Evolutionary conservation across 1,284 basidiomycete species (phyloP).

Genomic region (Cystobasidium slooffiae): DNA sequence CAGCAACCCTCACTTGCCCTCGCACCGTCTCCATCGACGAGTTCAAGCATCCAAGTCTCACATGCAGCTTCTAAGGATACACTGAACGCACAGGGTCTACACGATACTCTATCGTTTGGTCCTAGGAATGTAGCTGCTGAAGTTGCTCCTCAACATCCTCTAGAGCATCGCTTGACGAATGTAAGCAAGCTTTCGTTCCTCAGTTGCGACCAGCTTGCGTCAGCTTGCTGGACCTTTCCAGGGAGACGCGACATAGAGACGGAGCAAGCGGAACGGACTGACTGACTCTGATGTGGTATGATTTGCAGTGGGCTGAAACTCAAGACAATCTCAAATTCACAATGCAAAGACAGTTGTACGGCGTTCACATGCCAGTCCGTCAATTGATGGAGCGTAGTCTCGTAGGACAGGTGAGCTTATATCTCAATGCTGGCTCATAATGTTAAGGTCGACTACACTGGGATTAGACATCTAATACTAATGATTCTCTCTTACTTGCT

Average conservation of each 20-base stretch:
- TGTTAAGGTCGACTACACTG: not conserved
- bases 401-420: constrained; percentile 58
- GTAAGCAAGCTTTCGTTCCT: constrained; percentile 57
- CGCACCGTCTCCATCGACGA: constrained; percentile 63
- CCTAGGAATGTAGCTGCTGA: constrained; percentile 74
- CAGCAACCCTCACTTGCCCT: constrained; percentile 69
- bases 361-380: constrained; percentile 84
- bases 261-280: not conserved
- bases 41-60: constrained; percentile 65
- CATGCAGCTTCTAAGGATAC: constrained; percentile 68
- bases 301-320: constrained; percentile 84
- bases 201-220: constrained; percentile 20
- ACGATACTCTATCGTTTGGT: constrained; percentile 77
- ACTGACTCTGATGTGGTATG: not conserved
- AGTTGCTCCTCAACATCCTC: constrained; percentile 63
- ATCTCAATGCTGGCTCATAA: constrained; percentile 61
- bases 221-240: not conserved
- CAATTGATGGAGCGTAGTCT: constrained; percentile 92
- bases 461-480: not conserved
- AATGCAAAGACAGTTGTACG: constrained; percentile 81
- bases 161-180: constrained; percentile 70
- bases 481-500: not conserved
- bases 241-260: not conserved
- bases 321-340: constrained; percentile 85
- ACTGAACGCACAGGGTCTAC: constrained; percentile 63